Evolutionary conservation across 2,329 filamentous ascomycete genomes (phyloP).

Genomic region (Neonectria magnoliae): DNA sequence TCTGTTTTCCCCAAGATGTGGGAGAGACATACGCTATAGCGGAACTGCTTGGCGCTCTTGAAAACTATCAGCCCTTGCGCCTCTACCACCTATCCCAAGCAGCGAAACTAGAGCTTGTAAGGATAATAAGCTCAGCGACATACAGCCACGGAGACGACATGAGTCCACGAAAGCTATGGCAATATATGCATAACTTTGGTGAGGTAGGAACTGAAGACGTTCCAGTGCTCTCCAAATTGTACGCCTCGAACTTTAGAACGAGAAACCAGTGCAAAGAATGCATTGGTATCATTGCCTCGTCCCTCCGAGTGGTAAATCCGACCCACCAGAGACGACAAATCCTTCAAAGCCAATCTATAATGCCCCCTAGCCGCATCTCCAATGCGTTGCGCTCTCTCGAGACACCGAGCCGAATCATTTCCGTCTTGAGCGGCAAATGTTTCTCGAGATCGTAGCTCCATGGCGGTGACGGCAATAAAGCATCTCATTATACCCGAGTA

Average conservation of each 20-base stretch:
- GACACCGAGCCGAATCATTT: fast-evolving
- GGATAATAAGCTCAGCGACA: conserved; percentile 20
- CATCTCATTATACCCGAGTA: conserved; percentile 38
- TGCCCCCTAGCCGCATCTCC: conserved; percentile 23
- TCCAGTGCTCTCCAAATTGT: conserved; percentile 27
- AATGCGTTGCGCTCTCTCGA: conserved; percentile 22
- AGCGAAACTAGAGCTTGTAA: conserved; percentile 31
- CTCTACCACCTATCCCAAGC: conserved; percentile 34
- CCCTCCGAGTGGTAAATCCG: conserved; percentile 24
- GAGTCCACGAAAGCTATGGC: conserved; percentile 19
- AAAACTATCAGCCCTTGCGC: conserved; percentile 34
- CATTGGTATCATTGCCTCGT: conserved; percentile 25
- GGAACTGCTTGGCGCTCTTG: conserved; percentile 33
- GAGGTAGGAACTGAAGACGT: conserved; percentile 38
- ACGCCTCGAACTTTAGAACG: conserved; percentile 30
- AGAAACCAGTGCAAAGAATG: conserved; percentile 37
- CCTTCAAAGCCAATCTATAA: conserved; percentile 31
- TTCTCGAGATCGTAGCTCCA: conserved; percentile 31
- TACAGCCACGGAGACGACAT: background rate
- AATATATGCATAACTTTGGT: conserved; percentile 27
- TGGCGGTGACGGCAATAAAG: conserved; percentile 33
- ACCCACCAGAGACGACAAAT: conserved; percentile 30
- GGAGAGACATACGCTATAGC: conserved; percentile 31
- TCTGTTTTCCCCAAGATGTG: conserved; percentile 37
- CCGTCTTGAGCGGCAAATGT: conserved; percentile 15